Evolutionary conservation across 768 basidiomycete genomes (phyloP).

Genomic region (Boletus reticuloceps): DNA sequence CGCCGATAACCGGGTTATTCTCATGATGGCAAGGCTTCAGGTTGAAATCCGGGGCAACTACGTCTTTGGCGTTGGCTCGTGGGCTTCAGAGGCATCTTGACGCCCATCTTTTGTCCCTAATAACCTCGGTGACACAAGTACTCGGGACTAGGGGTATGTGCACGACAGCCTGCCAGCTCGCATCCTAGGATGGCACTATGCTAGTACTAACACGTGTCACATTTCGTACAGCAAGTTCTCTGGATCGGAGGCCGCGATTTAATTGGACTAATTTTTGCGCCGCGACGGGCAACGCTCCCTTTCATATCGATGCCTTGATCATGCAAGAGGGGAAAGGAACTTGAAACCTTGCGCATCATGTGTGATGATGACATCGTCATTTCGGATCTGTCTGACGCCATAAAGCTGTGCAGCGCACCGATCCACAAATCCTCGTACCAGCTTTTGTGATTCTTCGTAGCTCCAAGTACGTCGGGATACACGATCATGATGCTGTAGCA

Average conservation of each 20-base stretch:
- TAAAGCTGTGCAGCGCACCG: not conserved
- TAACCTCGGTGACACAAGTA: slow-evolving; percentile 6
- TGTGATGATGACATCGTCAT: not conserved
- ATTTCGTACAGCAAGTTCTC: slow-evolving; percentile 13
- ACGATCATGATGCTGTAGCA: not conserved
- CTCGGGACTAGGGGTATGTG: slow-evolving; percentile 15
- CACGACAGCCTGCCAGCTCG: not conserved
- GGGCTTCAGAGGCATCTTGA: not conserved
- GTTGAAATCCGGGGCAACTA: not conserved
- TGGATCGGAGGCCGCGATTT: not conserved
- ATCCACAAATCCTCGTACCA: slow-evolving; percentile 1
- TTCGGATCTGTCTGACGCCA: not conserved
- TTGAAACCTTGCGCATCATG: not conserved
- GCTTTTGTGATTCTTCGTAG: no score
- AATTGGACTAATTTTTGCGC: not conserved
- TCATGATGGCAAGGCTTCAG: slow-evolving; percentile 1
- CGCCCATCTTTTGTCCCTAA: not conserved
- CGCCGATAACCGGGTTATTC: not conserved
- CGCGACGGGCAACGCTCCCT: not conserved
- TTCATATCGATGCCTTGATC: not conserved
- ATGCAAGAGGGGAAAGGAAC: not conserved
- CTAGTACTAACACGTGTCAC: not conserved
- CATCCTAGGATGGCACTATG: not conserved
- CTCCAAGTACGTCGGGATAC: not conserved
- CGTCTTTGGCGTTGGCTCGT: not conserved